Evolutionary conservation across 1,139 yeast genomes (phyloP).

Genomic region (Magnusiomyces starmeri): DNA sequence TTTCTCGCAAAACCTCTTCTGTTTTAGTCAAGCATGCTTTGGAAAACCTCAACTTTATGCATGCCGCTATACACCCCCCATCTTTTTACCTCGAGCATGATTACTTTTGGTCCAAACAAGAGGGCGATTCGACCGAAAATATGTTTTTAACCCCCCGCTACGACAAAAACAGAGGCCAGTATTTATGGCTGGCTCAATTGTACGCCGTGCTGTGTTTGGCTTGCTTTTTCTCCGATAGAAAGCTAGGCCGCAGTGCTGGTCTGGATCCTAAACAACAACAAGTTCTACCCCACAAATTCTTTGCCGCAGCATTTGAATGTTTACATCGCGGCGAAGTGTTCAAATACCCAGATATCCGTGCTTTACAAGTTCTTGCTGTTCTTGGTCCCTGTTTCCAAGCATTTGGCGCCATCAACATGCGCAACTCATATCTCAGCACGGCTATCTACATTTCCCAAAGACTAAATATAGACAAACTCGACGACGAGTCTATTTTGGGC

Average conservation of each 20-base stretch:
- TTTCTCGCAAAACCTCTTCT: conserved; percentile 13
- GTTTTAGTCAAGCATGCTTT: conserved; percentile 13
- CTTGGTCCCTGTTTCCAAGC: conserved; percentile 30
- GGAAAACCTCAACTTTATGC: conserved; percentile 16
- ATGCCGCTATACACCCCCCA: conserved; percentile 17
- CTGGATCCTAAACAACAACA: conserved; percentile 26
- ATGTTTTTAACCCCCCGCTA: conserved; percentile 1
- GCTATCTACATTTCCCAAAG: conserved; percentile 30
- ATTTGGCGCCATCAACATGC: conserved; percentile 33
- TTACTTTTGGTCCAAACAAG: conserved; percentile 16
- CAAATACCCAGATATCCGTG: conserved; percentile 29
- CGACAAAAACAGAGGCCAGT: conserved; percentile 20
- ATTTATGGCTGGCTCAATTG: conserved; percentile 33
- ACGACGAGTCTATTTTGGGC: conserved; percentile 13
- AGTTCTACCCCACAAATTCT: conserved; percentile 29
- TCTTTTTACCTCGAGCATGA: conserved; percentile 18
- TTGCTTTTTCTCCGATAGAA: conserved; percentile 30
- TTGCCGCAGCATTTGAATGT: conserved; percentile 34
- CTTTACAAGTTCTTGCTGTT: conserved; percentile 32
- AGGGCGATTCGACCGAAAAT: background rate
- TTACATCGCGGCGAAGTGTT: conserved; percentile 34
- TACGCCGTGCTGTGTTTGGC: conserved; percentile 34
- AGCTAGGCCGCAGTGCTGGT: conserved; percentile 22
- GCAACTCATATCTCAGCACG: conserved; percentile 27
- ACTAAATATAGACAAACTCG: conserved; percentile 28